Evolutionary conservation across 306 rosid species (phyloP).

Genomic region (Ochetophila trinervis): DNA sequence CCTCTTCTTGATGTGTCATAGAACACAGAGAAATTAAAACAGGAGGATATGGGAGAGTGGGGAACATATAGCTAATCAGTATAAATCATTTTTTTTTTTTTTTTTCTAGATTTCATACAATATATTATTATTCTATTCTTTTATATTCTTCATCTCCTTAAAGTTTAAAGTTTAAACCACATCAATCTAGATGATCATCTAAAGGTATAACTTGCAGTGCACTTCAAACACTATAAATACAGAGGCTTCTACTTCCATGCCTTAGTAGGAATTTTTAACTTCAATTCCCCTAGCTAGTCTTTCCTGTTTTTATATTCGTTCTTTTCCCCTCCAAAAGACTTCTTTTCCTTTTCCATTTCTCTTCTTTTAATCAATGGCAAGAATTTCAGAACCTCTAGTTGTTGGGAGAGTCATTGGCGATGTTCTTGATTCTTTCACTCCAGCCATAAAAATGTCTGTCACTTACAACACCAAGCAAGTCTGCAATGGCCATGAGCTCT

Average conservation of each 20-base stretch:
- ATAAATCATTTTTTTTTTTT: background rate
- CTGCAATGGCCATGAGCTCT: slow-evolving; percentile 70
- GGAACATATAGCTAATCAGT: slow-evolving; percentile 1
- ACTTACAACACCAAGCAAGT: slow-evolving; percentile 58
- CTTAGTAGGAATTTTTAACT: slow-evolving; percentile 16
- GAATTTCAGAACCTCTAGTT: slow-evolving; percentile 48
- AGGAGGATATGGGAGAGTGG: slow-evolving; percentile 5
- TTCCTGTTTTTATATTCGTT: background rate
- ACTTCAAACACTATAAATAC: slow-evolving; percentile 51
- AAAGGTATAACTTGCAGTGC: slow-evolving; percentile 20
- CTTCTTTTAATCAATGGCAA: slow-evolving; percentile 37
- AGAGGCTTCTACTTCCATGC: slow-evolving; percentile 27
- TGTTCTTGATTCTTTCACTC: slow-evolving; percentile 66
- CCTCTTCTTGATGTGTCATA: slow-evolving; percentile 8
- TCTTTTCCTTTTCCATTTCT: slow-evolving; percentile 3
- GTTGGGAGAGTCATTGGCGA: slow-evolving; percentile 88
- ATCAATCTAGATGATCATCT: slow-evolving; percentile 7
- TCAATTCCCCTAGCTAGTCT: slow-evolving; percentile 9
- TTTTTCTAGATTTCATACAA: background rate
- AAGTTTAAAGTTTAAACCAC: background rate
- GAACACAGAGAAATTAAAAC: background rate
- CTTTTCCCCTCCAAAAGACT: background rate
- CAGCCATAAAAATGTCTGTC: slow-evolving; percentile 48
- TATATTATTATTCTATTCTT: slow-evolving; percentile 4
- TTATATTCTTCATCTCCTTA: background rate